Evolutionary conservation across 768 basidiomycete genomes (phyloP), one percentile per base, ranked within the genome.

Genomic region (Strobilomyces echinocephalus): DNA sequence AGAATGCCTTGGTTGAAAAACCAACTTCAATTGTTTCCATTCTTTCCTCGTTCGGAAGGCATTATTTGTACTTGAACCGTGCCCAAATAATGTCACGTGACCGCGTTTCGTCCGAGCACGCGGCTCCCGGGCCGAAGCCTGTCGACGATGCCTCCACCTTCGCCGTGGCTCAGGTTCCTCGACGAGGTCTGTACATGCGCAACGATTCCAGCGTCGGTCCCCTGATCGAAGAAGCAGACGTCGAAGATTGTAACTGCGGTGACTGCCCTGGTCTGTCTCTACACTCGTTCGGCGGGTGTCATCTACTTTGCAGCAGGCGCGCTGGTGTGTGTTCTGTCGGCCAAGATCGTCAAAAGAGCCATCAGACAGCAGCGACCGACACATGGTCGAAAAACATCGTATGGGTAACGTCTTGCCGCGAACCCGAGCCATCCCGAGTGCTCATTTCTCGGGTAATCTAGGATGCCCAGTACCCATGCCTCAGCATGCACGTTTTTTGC

Each of bases 401-500:
- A 86, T 63, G 89, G 89, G 88, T 90, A 62, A 24, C 46, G 80
- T 54, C 41, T n/a, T 38, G 9, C 21, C 31, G 0, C n/a, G 33
- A 41, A 15, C 8, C 11, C 30, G 30, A 20, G 38, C n/a, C 35
- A 35, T 36, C 26, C 31, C 26, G 24, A 24, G 30, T 36, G 31
- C 49, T 49, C 24, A 58, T 18, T 8, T 26, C 8, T 24, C 21
- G 14, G 18, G 24, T 38, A n/a, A 15, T 53, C 45, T 63, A 90
- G 89, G 12, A 91, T 91, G 89, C 89, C 89, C 6, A 88, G 85
- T 57, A 91, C 89, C 6, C 89, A 91, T 66, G 84, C 88, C 11
- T 83, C 87, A 10, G 72, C 76, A 6, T 87, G 87, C 59, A 74
- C 77, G 2, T 90, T 76, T 70, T 85, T 79, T 62, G 82, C 80